A percentile compares a stretch with the other conserved stretches of the same genome.
phyloP scores from a whole-genome alignment of 164 flowering plant species.

The Euptelea pleiosperma region DNA sequence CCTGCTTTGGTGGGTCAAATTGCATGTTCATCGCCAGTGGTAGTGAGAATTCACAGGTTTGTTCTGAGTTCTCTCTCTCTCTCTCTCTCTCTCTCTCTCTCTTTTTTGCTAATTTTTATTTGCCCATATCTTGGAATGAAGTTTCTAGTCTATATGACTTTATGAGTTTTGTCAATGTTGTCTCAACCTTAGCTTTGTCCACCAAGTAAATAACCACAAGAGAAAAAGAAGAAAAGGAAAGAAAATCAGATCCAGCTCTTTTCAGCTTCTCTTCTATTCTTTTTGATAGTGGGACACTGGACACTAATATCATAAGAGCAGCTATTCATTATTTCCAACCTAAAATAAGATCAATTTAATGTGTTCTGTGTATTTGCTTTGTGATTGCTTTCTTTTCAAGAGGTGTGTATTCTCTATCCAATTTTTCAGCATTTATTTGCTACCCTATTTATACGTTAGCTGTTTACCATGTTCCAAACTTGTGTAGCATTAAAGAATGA shows the following conservation, averaged over 20 bases:
- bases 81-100: neutral
- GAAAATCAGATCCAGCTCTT: no score
- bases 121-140: neutral
- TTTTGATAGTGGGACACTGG: neutral
- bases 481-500: no score
- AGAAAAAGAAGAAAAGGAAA: neutral
- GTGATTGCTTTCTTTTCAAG: no score
- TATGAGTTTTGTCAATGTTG: no score
- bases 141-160: neutral
- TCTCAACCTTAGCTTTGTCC: neutral
- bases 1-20: conserved; percentile 86
- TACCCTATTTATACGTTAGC: no score
- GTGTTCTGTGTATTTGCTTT: no score
- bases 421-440: no score
- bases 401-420: no score
- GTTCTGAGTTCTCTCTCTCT: conserved; percentile 7
- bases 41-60: conserved; percentile 91
- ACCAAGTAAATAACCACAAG: neutral
- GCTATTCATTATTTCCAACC: neutral
- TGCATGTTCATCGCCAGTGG: conserved; percentile 81
- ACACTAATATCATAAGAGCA: no score
- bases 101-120: neutral
- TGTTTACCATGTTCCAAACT: no score
- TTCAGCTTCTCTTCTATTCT: neutral
- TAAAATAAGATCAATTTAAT: neutral